Percentiles rank a stretch among this genome's conserved stretches.
Conservation (phyloP, 805 yeast species). For the Yarrowia sp. region DNA sequence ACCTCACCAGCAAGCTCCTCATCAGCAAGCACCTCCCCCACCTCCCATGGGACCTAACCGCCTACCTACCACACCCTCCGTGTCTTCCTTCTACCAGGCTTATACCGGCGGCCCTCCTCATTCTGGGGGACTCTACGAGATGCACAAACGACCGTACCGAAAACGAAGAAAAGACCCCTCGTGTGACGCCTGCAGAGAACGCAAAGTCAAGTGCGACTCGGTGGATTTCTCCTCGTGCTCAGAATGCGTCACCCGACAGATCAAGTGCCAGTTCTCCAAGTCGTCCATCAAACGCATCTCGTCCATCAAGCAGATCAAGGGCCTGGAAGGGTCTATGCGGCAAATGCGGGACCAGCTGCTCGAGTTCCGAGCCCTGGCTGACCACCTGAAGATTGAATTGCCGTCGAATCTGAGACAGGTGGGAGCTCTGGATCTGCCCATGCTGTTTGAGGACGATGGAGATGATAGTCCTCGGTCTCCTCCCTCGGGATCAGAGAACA, state of each 20-base stretch:
- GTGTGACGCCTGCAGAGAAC: constrained; percentile 49
- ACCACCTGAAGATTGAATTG: constrained; percentile 14
- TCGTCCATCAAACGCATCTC: constrained; percentile 46
- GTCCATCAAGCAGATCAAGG: constrained; percentile 43
- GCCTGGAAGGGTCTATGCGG: constrained; percentile 41
- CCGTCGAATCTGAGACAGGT: constrained; percentile 8
- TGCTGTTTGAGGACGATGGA: constrained; percentile 29
- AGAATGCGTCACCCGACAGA: constrained; percentile 46
- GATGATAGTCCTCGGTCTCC: constrained; percentile 20
- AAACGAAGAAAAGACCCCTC: constrained; percentile 49
- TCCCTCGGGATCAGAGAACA: constrained; percentile 1
- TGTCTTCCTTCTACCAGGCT: constrained; percentile 25
- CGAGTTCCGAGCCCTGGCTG: constrained; percentile 38
- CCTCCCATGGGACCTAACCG: not conserved
- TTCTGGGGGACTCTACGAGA: constrained; percentile 13
- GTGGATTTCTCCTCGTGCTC: constrained; percentile 47
- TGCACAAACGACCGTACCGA: constrained; percentile 44
- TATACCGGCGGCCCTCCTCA: constrained; percentile 9
- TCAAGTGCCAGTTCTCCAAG: constrained; percentile 48
- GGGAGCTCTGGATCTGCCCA: constrained; percentile 16
- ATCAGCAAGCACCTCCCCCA: not conserved
- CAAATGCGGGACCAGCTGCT: constrained; percentile 39
- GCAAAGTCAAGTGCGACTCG: constrained; percentile 49
- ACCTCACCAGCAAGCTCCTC: not conserved
- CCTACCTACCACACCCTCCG: not conserved